Percentiles rank a stretch among this genome's conserved stretches.
These are phyloP conservation scores for Yamadazyma takamatsuzukensis DNA, from an alignment of 805 yeast genomes.

Conservation along the genomic window DNA sequence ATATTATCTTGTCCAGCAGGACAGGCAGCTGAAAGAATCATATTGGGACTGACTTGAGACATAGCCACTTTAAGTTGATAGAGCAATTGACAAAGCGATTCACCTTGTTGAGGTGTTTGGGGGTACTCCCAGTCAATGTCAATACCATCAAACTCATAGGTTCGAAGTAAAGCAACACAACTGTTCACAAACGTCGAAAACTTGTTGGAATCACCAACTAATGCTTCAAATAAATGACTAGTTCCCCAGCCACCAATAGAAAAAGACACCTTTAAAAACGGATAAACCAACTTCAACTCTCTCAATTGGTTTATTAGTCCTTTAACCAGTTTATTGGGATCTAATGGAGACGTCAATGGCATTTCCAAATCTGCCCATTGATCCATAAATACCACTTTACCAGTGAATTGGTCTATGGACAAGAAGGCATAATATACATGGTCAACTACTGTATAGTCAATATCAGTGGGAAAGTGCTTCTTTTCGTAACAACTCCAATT, in stretches of 20 bases:
- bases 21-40: slow-evolving; percentile 66
- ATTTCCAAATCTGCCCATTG: slow-evolving; percentile 60
- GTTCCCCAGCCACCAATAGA: slow-evolving; percentile 84
- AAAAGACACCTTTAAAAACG: slow-evolving; percentile 53
- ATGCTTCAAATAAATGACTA: slow-evolving; percentile 34
- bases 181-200: slow-evolving; percentile 48
- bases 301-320: slow-evolving; percentile 54
- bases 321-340: slow-evolving; percentile 12
- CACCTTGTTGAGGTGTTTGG: slow-evolving; percentile 40
- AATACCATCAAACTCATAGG: slow-evolving; percentile 78
- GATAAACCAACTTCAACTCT: slow-evolving; percentile 38
- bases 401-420: slow-evolving; percentile 50
- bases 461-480: slow-evolving; percentile 54
- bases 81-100: slow-evolving; percentile 42
- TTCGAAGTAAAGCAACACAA: slow-evolving; percentile 42
- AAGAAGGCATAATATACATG: slow-evolving; percentile 80
- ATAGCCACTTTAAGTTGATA: slow-evolving; percentile 36
- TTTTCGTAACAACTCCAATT: slow-evolving; percentile 43
- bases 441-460: slow-evolving; percentile 56
- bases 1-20: slow-evolving; percentile 60
- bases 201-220: slow-evolving; percentile 18
- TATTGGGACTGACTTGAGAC: slow-evolving; percentile 22
- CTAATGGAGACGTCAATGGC: slow-evolving; percentile 21
- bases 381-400: slow-evolving; percentile 55
- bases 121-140: slow-evolving; percentile 98